Percentiles rank a stretch among this genome's conserved stretches.
Evolutionary conservation across 441 rosid genomes (phyloP).

Genomic region (Flueggea neowawraea): DNA sequence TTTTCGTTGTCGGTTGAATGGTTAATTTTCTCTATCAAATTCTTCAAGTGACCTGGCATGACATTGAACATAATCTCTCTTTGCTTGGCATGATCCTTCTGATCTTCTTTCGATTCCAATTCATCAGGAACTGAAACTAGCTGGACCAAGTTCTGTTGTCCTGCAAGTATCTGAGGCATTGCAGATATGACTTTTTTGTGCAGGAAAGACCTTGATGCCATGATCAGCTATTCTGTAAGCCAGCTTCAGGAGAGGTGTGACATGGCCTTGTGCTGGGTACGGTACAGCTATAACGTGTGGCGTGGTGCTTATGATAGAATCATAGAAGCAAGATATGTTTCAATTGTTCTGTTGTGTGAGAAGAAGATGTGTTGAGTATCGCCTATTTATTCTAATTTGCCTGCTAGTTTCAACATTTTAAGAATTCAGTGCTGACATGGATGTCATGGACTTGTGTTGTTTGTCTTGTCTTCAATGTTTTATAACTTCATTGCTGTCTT

Average conservation of each 20-base stretch:
- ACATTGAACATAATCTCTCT: neutral
- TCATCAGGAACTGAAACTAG: slow-evolving; percentile 50
- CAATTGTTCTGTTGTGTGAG: no score
- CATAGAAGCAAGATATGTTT: no score
- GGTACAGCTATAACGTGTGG: slow-evolving; percentile 58
- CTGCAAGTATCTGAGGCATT: slow-evolving; percentile 35
- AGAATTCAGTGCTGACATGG: no score
- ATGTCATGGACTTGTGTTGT: no score
- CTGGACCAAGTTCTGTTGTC: slow-evolving; percentile 33
- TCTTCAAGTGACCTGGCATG: slow-evolving; percentile 29
- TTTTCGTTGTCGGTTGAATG: slow-evolving; percentile 21
- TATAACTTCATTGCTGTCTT: no score
- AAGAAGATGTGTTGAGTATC: no score
- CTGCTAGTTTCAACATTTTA: no score
- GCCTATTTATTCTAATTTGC: no score
- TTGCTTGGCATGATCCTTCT: slow-evolving; percentile 8
- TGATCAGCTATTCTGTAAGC: slow-evolving; percentile 68
- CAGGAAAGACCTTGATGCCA: slow-evolving; percentile 47
- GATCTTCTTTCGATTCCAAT: slow-evolving; percentile 44
- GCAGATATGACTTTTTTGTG: slow-evolving; percentile 44
- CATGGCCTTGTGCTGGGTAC: slow-evolving; percentile 67
- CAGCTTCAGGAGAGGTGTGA: slow-evolving; percentile 58
- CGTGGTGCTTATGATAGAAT: no score
- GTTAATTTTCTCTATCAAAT: slow-evolving; percentile 38
- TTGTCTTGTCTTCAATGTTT: no score